Percentiles rank a stretch among this genome's conserved stretches.
These are phyloP conservation scores for Trichoderma sp. DNA, from an alignment of 2,329 filamentous ascomycete species.

Conservation along the genomic window DNA sequence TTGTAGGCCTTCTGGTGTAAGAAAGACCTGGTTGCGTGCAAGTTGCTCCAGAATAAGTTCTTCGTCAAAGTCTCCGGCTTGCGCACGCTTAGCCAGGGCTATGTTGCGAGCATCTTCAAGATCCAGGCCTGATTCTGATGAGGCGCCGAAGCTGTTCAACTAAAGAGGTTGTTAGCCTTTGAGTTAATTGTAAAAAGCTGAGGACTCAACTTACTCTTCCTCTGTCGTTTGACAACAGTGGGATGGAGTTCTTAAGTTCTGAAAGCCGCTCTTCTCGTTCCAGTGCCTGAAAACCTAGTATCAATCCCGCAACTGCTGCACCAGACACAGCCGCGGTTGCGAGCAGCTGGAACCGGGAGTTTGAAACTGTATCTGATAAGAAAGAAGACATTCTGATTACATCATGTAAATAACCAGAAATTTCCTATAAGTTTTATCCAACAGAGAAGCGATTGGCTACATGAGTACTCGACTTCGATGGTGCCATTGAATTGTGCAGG, in stretches of 20 bases:
- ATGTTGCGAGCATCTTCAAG: constrained; percentile 62
- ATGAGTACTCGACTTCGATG: not conserved
- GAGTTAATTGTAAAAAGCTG: not conserved
- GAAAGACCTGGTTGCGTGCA: constrained; percentile 87
- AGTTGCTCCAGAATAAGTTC: constrained; percentile 93
- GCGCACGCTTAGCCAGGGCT: constrained; percentile 57
- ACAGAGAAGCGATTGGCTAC: not conserved
- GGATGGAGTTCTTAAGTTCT: constrained; percentile 61
- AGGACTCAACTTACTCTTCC: constrained; percentile 25
- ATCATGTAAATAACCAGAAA: constrained; percentile 18
- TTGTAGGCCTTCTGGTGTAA: constrained; percentile 75
- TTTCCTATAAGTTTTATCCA: not conserved
- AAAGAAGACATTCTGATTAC: constrained; percentile 43
- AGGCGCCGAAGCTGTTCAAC: constrained; percentile 62
- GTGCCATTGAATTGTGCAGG: not conserved
- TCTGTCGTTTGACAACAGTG: constrained; percentile 30
- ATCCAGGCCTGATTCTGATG: constrained; percentile 46
- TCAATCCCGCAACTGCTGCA: constrained; percentile 56
- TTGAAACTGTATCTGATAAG: constrained; percentile 44
- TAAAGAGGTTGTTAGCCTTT: constrained; percentile 30
- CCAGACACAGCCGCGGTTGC: constrained; percentile 68
- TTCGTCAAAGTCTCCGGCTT: constrained; percentile 63
- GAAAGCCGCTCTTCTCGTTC: constrained; percentile 53
- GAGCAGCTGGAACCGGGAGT: constrained; percentile 59
- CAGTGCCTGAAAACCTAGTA: constrained; percentile 62